A percentile compares a stretch with the other conserved stretches of the same genome.
Evolutionary conservation across 164 flowering plant species (phyloP).

Genomic region (Dillenia suffruticosa): DNA sequence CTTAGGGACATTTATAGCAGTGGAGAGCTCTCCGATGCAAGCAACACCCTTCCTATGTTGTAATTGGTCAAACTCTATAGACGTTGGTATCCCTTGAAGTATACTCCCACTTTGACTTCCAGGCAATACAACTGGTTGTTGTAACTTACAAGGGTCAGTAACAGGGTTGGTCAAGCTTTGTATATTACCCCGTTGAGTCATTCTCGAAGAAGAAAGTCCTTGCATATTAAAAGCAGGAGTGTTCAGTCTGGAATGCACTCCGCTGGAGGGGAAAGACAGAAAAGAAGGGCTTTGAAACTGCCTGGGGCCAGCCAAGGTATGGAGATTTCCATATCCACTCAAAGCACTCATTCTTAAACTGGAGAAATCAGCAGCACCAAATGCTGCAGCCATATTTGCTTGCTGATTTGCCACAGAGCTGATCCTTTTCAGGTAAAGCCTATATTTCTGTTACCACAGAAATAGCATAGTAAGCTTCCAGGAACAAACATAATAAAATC

Average conservation of each 20-base stretch:
- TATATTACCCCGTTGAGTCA: slow-evolving; percentile 39
- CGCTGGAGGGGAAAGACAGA: slow-evolving; percentile 34
- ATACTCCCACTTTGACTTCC: slow-evolving; percentile 42
- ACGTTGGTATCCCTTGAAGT: slow-evolving; percentile 54
- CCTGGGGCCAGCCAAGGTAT: slow-evolving; percentile 44
- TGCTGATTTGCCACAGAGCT: slow-evolving; percentile 46
- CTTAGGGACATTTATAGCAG: slow-evolving; percentile 19
- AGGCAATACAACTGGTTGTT: slow-evolving; percentile 21
- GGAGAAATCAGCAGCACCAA: slow-evolving; percentile 30
- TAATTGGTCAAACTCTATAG: slow-evolving; percentile 48
- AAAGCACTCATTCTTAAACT: slow-evolving; percentile 31
- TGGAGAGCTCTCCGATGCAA: slow-evolving; percentile 22
- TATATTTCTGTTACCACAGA: slow-evolving; percentile 53
- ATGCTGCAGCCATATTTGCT: slow-evolving; percentile 48
- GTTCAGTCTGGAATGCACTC: slow-evolving; percentile 62
- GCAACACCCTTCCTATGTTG: slow-evolving; percentile 25
- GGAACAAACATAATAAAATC: neutral
- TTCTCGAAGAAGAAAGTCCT: slow-evolving; percentile 42
- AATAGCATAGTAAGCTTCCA: slow-evolving; percentile 1
- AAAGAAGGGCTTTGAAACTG: slow-evolving; percentile 39
- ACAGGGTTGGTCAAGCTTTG: slow-evolving; percentile 36
- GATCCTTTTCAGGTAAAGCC: slow-evolving; percentile 42
- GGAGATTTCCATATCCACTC: slow-evolving; percentile 58
- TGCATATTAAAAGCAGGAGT: slow-evolving; percentile 38
- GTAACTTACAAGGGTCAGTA: slow-evolving; percentile 33